Evolutionary conservation across 2,329 filamentous ascomycete genomes (phyloP), one percentile per base, ranked within the genome.

Genomic region (Fragosphaeria purpurea): DNA sequence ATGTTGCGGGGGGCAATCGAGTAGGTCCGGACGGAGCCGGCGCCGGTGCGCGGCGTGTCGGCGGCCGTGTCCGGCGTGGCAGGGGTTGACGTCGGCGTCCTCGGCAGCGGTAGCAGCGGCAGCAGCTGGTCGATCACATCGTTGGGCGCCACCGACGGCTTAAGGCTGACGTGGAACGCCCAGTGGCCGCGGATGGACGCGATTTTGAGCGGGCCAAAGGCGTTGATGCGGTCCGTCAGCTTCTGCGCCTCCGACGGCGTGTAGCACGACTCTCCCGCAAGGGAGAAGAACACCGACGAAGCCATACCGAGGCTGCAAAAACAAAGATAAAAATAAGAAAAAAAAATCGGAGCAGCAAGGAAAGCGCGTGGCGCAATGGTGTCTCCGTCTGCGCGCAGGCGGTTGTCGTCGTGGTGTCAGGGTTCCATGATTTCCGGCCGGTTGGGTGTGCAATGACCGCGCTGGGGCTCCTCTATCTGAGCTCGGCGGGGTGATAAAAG

Each of bases 1-100:
- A 95, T 90, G 60, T 86, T 86, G 58, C 91, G 80, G 22, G 91
- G 91, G 44, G 79, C 82, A 52, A 95, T 76, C 63, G 89, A 88
- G 64, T 50, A 86, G 77, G 55, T 83, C 72, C 58, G 50, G 39
- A 32, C 52, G 73, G 66, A 22, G 48, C 74, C 70, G 53, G 78
- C 74, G 55, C 62, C 60, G 37, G 12, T 51, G 73, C 7, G 7
- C 7, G 66, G 11, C 48, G 73, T 70, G 52, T 78, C 75, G 53
- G 61, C 61, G 40, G 57, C 60, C 40, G 61, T 22, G 22, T 22
- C 22, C 22, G 22, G 22, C 22, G 22, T 22, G 7, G 35, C 59
- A 12, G 65, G 54, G 35, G 62, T 47, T 43, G 62, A 48, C 35
- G 60, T 59, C 34, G 54, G 57, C 56, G 57, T 52, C 55, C 63